Conservation (phyloP, 148 eudicot genomes). For the Rhododendron williamsianum region DNA sequence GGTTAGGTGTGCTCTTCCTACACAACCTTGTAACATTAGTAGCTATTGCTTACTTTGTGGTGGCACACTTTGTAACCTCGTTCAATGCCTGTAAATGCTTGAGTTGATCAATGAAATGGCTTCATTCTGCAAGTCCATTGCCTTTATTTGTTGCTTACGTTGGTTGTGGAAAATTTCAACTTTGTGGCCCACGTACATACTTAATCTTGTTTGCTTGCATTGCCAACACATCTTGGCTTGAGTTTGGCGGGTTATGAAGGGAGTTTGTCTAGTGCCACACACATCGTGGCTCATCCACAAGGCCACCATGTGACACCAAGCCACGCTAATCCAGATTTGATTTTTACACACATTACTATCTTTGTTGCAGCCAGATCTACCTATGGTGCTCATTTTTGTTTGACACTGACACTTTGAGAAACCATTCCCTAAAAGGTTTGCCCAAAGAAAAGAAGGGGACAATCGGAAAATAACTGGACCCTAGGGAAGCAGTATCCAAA, state of each 20-base stretch:
- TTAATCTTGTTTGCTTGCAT: background rate
- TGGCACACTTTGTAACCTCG: background rate
- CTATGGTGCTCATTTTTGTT: background rate
- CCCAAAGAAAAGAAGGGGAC: background rate
- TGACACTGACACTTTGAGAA: background rate
- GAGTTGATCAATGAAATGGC: background rate
- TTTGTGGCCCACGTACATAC: background rate
- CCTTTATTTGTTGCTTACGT: background rate
- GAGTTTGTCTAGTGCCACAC: background rate
- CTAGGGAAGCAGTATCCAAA: background rate
- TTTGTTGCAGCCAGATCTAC: background rate
- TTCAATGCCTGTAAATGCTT: background rate
- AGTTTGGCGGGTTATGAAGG: background rate
- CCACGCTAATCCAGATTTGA: background rate
- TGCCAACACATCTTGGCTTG: background rate
- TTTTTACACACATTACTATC: background rate
- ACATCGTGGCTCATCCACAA: background rate
- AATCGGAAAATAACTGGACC: background rate
- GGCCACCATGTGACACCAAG: background rate
- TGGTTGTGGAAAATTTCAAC: background rate
- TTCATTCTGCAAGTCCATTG: background rate
- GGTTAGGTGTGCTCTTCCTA: background rate
- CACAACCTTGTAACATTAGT: background rate
- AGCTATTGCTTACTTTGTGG: background rate
- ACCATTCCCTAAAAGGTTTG: background rate